A percentile compares a stretch with the other conserved stretches of the same genome.
Evolutionary conservation across 208 protist genomes (phyloP).

Genomic region (Novymonas esmeraldas): DNA sequence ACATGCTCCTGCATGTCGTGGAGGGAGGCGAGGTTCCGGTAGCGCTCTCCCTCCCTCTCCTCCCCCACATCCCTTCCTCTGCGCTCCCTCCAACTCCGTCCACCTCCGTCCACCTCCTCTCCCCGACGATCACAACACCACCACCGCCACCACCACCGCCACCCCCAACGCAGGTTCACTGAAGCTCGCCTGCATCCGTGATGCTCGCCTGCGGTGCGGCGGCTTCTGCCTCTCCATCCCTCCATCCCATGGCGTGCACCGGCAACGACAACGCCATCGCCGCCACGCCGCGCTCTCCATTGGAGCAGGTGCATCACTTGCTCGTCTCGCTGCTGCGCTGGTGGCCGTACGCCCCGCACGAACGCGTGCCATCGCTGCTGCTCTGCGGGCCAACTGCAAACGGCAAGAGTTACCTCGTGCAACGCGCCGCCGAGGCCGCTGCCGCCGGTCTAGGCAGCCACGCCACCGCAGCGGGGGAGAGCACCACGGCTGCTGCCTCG

Average conservation of each 20-base stretch:
- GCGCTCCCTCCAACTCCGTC: too few species aligned
- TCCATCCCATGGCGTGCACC: slow-evolving; percentile 6
- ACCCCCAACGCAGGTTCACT: too few species aligned
- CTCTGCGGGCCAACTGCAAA: slow-evolving; percentile 59
- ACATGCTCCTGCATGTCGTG: not conserved
- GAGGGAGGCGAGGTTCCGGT: too few species aligned
- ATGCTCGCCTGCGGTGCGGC: too few species aligned
- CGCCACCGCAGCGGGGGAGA: not conserved
- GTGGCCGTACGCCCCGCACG: slow-evolving; percentile 51
- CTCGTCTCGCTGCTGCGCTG: slow-evolving; percentile 42
- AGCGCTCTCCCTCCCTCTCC: too few species aligned
- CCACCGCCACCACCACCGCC: not conserved
- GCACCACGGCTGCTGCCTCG: not conserved
- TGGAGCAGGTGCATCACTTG: slow-evolving; percentile 28
- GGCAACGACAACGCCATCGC: not conserved
- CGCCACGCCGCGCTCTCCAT: not conserved
- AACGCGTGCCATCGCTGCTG: slow-evolving; percentile 44
- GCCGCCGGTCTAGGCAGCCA: too few species aligned
- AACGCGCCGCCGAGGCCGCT: slow-evolving; percentile 1
- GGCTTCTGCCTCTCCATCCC: too few species aligned
- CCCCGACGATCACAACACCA: too few species aligned
- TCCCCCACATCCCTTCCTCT: too few species aligned
- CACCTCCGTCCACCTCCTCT: too few species aligned
- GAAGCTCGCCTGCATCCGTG: too few species aligned
- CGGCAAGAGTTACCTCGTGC: slow-evolving; percentile 68